A percentile compares a stretch with the other conserved stretches of the same genome.
These are phyloP conservation scores for Clonostachys solani DNA, from an alignment of 2,329 filamentous ascomycete species.

Conservation along the genomic window DNA sequence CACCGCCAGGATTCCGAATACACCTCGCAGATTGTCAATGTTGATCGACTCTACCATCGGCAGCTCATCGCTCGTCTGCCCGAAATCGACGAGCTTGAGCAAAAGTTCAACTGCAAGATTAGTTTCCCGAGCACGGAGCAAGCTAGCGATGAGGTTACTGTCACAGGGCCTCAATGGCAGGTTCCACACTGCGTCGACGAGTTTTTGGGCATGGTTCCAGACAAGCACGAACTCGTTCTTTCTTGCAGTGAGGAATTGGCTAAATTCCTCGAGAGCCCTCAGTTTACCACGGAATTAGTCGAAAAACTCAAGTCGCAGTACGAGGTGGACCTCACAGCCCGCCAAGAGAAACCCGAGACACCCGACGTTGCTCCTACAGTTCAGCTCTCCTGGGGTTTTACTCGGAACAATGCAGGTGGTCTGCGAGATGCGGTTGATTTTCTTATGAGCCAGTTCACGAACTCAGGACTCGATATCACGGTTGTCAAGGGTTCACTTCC, in stretches of 20 bases:
- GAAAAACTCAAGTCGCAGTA: conserved; percentile 87
- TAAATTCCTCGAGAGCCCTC: conserved; percentile 75
- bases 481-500: conserved; percentile 93
- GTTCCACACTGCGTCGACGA: conserved; percentile 95
- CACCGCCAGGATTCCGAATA: conserved; percentile 79
- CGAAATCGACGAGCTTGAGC: conserved; percentile 92
- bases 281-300: conserved; percentile 76
- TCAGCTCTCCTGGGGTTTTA: conserved; percentile 75
- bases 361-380: conserved; percentile 54
- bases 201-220: conserved; percentile 95
- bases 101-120: conserved; percentile 99
- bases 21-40: conserved; percentile 86
- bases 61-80: conserved; percentile 84
- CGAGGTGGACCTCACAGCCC: conserved; percentile 79
- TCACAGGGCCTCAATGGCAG: conserved; percentile 96
- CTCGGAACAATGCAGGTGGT: conserved; percentile 93
- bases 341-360: conserved; percentile 57
- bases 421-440: conserved; percentile 96
- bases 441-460: conserved; percentile 78
- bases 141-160: conserved; percentile 91
- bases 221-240: conserved; percentile 88
- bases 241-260: conserved; percentile 71
- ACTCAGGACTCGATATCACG: conserved; percentile 81
- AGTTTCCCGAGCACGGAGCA: conserved; percentile 97
- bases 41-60: conserved; percentile 92